phyloP scores from a whole-genome alignment of 2,329 filamentous ascomycete species.

The Alternaria panax region DNA sequence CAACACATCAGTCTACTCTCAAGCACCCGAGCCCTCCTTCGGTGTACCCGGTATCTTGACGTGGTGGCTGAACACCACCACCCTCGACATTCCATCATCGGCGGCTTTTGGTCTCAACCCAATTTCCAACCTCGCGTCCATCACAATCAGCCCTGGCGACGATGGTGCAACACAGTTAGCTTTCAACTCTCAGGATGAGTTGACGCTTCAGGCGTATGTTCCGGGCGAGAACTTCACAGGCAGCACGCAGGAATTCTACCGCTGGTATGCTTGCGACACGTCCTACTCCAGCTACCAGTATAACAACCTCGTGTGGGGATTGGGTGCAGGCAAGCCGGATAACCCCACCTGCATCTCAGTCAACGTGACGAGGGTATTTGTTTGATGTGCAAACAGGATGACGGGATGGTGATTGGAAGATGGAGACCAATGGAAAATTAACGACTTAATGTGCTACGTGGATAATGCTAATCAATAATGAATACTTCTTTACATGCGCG shows the following conservation, averaged over 20 bases:
- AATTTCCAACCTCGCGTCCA: slow-evolving; percentile 53
- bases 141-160: slow-evolving; percentile 49
- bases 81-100: slow-evolving; percentile 30
- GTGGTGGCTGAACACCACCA: slow-evolving; percentile 39
- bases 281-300: slow-evolving; percentile 54
- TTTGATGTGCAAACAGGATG: not conserved
- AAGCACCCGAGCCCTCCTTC: slow-evolving; percentile 22
- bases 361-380: slow-evolving; percentile 49
- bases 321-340: slow-evolving; percentile 52
- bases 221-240: slow-evolving; percentile 48
- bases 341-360: slow-evolving; percentile 57
- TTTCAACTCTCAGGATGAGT: slow-evolving; percentile 50
- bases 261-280: slow-evolving; percentile 58
- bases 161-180: slow-evolving; percentile 41
- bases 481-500: not conserved
- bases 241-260: slow-evolving; percentile 41
- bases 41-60: slow-evolving; percentile 49
- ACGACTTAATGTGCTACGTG: slow-evolving; percentile 1
- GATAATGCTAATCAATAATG: slow-evolving; percentile 6
- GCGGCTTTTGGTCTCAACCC: slow-evolving; percentile 49
- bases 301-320: slow-evolving; percentile 53
- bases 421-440: not conserved
- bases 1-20: slow-evolving; percentile 41
- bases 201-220: slow-evolving; percentile 52
- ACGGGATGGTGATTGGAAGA: not conserved